phyloP scores from a whole-genome alignment of 2,329 filamentous ascomycete genomes.

The Penicillium sp. region DNA sequence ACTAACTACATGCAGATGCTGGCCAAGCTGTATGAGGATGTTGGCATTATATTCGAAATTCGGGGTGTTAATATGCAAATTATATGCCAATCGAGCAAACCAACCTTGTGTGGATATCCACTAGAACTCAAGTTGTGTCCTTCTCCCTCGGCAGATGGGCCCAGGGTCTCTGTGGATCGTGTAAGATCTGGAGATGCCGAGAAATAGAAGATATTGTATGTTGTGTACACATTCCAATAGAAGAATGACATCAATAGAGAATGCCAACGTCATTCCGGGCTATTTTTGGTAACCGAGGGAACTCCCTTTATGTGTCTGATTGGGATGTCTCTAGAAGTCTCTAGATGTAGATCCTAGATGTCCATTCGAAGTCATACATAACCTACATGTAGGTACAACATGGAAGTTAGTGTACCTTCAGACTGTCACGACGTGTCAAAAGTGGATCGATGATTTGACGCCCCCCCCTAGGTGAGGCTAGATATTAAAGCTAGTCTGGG shows the following conservation, averaged over 20 bases:
- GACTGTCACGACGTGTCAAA: not conserved
- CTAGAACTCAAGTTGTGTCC: too few species aligned
- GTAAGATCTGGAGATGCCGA: not conserved
- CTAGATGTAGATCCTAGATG: too few species aligned
- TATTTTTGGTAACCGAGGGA: slow-evolving; percentile 1
- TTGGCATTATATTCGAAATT: not conserved
- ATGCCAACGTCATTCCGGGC: slow-evolving; percentile 7
- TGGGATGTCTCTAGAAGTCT: not conserved
- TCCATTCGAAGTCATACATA: not conserved
- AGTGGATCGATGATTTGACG: slow-evolving; percentile 5
- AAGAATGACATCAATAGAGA: slow-evolving; percentile 5
- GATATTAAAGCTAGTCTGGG: not conserved
- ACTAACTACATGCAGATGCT: not conserved
- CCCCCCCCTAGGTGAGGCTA: not conserved
- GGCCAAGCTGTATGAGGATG: not conserved
- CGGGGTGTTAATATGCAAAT: not conserved
- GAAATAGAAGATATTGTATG: not conserved
- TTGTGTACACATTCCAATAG: not conserved
- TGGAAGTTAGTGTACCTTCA: not conserved
- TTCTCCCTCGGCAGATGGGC: not conserved
- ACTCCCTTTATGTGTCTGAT: not conserved
- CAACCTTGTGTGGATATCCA: not conserved
- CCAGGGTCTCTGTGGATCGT: too few species aligned
- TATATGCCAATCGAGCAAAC: not conserved
- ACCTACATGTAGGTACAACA: too few species aligned